Evolutionary conservation across 1,284 basidiomycete genomes (phyloP).

Genomic region (Ganoderma leucocontextum): DNA sequence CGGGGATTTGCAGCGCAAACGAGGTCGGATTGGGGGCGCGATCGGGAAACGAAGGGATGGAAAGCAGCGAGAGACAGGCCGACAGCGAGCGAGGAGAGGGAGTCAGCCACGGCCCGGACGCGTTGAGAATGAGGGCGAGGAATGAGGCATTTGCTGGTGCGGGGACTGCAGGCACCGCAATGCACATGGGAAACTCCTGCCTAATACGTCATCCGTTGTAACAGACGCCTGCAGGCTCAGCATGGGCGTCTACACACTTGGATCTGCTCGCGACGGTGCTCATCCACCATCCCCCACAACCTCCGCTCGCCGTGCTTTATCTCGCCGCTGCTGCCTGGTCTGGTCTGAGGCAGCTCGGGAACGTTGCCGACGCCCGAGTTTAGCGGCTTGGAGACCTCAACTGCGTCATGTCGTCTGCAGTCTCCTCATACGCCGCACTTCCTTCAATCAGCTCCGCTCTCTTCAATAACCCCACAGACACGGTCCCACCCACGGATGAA

Average conservation of each 20-base stretch:
- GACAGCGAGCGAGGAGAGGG: no score
- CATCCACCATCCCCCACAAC: slow-evolving; percentile 25
- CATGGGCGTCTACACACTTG: slow-evolving; percentile 37
- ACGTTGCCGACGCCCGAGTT: slow-evolving; percentile 16
- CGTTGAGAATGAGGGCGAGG: no score
- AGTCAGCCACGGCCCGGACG: no score
- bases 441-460: slow-evolving; percentile 60
- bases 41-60: no score
- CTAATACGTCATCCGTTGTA: no score
- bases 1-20: no score
- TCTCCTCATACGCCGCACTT: slow-evolving; percentile 55
- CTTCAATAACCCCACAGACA: slow-evolving; percentile 66
- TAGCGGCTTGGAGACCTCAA: slow-evolving; percentile 22
- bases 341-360: slow-evolving; percentile 12
- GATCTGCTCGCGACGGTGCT: slow-evolving; percentile 38
- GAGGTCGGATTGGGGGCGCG: no score
- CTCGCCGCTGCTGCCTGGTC: slow-evolving; percentile 16
- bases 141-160: no score
- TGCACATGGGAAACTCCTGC: no score
- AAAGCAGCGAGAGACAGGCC: no score
- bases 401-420: slow-evolving; percentile 52
- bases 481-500: slow-evolving; percentile 75
- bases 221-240: no score
- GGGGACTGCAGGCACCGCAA: no score
- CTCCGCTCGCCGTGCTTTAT: slow-evolving; percentile 20